phyloP scores from a whole-genome alignment of 129 eudicot species.

The Glebionis coronaria region DNA sequence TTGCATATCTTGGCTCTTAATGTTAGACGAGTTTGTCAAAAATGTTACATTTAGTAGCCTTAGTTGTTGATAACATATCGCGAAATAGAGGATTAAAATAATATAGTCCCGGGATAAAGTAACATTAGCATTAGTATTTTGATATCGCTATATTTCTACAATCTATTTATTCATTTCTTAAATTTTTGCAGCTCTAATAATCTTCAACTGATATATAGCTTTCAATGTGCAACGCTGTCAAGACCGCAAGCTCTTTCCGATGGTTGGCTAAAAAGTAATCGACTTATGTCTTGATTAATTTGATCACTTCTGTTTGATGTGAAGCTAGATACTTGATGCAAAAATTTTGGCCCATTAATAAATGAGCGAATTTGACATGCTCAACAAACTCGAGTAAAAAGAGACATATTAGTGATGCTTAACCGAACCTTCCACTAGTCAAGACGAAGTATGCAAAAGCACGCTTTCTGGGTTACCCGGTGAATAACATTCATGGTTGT shows the following conservation, averaged over 20 bases:
- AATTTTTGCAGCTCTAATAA: constrained; percentile 55
- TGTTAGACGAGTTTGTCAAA: neutral
- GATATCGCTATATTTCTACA: constrained; percentile 4
- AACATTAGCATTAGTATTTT: neutral
- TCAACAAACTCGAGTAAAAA: too few relatives aligned
- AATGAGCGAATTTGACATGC: neutral
- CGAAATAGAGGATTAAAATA: constrained; percentile 1
- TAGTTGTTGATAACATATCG: constrained; percentile 12
- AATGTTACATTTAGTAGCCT: constrained; percentile 5
- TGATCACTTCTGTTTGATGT: constrained; percentile 9
- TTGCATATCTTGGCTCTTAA: neutral
- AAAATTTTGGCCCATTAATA: neutral
- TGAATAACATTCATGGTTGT: too few relatives aligned
- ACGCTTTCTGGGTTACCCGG: too few relatives aligned
- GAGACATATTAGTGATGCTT: too few relatives aligned
- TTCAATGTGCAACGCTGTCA: constrained; percentile 90
- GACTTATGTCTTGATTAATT: constrained; percentile 87
- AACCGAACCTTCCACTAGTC: too few relatives aligned
- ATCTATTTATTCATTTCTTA: constrained; percentile 3
- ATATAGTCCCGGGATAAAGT: neutral
- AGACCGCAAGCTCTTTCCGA: constrained; percentile 65
- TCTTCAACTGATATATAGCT: constrained; percentile 99
- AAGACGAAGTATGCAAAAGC: too few relatives aligned
- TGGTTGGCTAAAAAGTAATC: constrained; percentile 67
- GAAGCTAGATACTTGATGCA: constrained; percentile 26